Evolutionary conservation across 495 filamentous ascomycete species (phyloP).

Genomic region (Daldinia bambusicola): DNA sequence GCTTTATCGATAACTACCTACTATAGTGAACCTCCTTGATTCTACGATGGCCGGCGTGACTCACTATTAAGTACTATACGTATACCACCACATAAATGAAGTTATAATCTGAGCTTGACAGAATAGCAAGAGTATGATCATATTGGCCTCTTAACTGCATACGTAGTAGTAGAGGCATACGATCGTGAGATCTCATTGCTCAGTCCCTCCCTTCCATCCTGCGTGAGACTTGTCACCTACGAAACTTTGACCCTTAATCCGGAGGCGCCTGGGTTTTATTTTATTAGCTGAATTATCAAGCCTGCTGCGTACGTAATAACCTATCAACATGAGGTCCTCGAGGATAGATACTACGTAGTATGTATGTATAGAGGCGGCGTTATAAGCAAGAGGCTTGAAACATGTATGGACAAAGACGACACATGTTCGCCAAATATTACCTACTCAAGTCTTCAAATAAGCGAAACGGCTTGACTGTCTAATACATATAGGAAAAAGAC

Average conservation of each 20-base stretch:
- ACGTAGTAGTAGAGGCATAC: not conserved
- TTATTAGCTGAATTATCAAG: not conserved
- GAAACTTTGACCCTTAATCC: not conserved
- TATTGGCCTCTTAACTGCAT: not conserved
- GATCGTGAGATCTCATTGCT: no score
- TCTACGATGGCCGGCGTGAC: constrained; percentile 22
- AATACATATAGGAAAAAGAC: not conserved
- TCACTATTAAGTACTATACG: constrained; percentile 8
- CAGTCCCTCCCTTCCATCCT: no score
- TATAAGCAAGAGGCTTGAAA: constrained; percentile 2
- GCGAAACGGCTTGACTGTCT: constrained; percentile 1
- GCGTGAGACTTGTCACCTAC: not conserved
- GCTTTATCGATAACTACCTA: constrained; percentile 33
- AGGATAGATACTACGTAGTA: no score
- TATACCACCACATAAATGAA: not conserved
- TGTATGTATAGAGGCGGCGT: not conserved
- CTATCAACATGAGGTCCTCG: no score
- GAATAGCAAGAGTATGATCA: not conserved
- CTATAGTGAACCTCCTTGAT: not conserved
- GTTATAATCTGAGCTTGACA: not conserved
- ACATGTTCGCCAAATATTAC: constrained; percentile 2
- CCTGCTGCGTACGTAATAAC: not conserved
- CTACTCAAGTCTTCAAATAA: not conserved
- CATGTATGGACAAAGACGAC: not conserved
- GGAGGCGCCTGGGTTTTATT: not conserved